These are phyloP conservation scores for Fusarium sp. DNA, from an alignment of 2,329 filamentous ascomycete species.

Conservation along the genomic window DNA sequence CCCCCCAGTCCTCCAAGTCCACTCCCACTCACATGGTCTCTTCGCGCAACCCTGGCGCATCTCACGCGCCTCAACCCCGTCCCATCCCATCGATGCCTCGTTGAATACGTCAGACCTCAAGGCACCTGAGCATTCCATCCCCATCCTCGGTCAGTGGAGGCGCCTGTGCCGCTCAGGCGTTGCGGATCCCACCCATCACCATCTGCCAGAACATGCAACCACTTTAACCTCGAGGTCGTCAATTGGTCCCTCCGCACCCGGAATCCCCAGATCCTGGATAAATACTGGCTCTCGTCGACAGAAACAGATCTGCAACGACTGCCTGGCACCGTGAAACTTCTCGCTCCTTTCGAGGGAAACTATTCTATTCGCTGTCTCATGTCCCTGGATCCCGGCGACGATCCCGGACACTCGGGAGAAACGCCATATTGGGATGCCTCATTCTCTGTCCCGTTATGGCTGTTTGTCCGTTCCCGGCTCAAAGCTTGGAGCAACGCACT, in stretches of 20 bases:
- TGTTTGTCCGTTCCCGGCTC: slow-evolving; percentile 10
- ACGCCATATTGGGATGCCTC: slow-evolving; percentile 24
- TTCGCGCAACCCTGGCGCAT: slow-evolving; percentile 1
- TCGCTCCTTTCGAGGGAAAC: not conserved
- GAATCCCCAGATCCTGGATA: slow-evolving; percentile 5
- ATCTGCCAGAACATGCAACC: slow-evolving; percentile 24
- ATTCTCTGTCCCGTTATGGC: slow-evolving; percentile 24
- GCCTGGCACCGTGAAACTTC: not conserved
- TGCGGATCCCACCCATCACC: slow-evolving; percentile 8
- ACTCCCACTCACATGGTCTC: not conserved
- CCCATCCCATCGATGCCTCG: not conserved
- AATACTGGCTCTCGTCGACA: slow-evolving; percentile 1
- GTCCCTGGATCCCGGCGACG: slow-evolving; percentile 6
- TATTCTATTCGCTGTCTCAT: slow-evolving; percentile 10
- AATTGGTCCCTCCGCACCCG: slow-evolving; percentile 6
- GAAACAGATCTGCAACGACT: slow-evolving; percentile 7
- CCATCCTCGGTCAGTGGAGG: not conserved
- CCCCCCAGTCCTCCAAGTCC: not conserved
- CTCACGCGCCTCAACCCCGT: not conserved
- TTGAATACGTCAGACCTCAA: not conserved
- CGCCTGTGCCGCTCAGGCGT: not conserved
- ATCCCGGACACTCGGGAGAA: slow-evolving; percentile 19
- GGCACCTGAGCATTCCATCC: slow-evolving; percentile 8
- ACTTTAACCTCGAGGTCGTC: slow-evolving; percentile 15
- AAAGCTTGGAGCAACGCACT: slow-evolving; percentile 25